phyloP scores from a whole-genome alignment of 1,139 yeast genomes.

The Suhomyces coccinellae region DNA sequence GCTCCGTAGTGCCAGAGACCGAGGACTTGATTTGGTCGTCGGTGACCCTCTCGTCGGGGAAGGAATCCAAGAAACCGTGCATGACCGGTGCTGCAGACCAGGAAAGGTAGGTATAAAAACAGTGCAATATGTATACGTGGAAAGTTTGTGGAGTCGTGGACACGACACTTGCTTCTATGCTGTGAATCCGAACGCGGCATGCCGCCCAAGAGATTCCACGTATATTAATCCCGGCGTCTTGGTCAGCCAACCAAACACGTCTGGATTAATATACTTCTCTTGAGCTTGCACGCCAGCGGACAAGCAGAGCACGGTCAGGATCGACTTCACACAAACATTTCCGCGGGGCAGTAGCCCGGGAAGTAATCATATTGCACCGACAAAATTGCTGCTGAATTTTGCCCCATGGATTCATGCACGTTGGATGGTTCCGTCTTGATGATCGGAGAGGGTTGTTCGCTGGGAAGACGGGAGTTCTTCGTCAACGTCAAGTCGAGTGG shows the following conservation, averaged over 20 bases:
- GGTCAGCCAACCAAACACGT: slow-evolving; percentile 18
- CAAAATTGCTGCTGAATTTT: slow-evolving; percentile 56
- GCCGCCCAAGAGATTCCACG: slow-evolving; percentile 20
- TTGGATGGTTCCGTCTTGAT: slow-evolving; percentile 11
- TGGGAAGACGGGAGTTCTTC: slow-evolving; percentile 11
- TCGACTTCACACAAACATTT: slow-evolving; percentile 1
- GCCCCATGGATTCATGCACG: slow-evolving; percentile 44
- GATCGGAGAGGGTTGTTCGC: slow-evolving; percentile 13
- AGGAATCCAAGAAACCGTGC: slow-evolving; percentile 26
- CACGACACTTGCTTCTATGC: slow-evolving; percentile 39
- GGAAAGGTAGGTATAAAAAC: slow-evolving; percentile 11
- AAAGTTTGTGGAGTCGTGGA: not conserved
- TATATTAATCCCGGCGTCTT: slow-evolving; percentile 24
- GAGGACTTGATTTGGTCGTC: slow-evolving; percentile 3
- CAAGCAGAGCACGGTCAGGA: slow-evolving; percentile 40
- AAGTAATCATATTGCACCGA: slow-evolving; percentile 8
- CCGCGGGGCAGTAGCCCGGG: slow-evolving; percentile 2
- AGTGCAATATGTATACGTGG: slow-evolving; percentile 4
- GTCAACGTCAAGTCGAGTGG: slow-evolving; percentile 43
- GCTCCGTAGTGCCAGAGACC: slow-evolving; percentile 6
- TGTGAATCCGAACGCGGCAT: slow-evolving; percentile 24
- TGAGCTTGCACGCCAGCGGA: slow-evolving; percentile 13
- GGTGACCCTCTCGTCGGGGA: slow-evolving; percentile 9
- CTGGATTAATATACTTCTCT: slow-evolving; percentile 28
- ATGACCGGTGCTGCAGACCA: slow-evolving; percentile 50